A percentile compares a stretch with the other conserved stretches of the same genome.
phyloP scores from a whole-genome alignment of 176 grass and related monocot genomes.

The Carex parvula region DNA sequence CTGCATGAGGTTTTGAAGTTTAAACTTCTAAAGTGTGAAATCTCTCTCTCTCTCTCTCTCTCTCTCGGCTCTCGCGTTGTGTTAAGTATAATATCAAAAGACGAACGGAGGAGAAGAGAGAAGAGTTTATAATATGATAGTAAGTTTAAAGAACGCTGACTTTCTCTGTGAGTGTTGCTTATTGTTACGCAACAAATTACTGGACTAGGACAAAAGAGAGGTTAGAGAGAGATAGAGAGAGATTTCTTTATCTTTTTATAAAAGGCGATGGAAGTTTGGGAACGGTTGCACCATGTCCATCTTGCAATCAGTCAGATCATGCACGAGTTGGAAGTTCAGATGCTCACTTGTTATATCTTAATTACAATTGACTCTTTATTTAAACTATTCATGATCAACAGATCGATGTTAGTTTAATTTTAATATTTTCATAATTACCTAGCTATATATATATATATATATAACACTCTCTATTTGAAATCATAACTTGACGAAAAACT shows the following conservation, averaged over 20 bases:
- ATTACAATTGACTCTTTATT: too few species aligned
- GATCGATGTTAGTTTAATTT: too few species aligned
- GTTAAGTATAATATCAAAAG: not conserved
- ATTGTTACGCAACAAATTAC: constrained; percentile 30
- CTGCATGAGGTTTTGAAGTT: not conserved
- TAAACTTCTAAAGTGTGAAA: not conserved
- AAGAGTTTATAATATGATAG: not conserved
- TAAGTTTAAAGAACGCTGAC: not conserved
- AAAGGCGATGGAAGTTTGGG: not conserved
- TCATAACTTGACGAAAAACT: too few species aligned
- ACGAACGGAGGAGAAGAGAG: not conserved
- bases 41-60: not conserved
- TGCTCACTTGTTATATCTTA: not conserved
- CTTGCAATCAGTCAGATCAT: not conserved
- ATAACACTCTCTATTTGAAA: too few species aligned
- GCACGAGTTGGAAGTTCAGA: not conserved
- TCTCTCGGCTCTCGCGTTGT: not conserved
- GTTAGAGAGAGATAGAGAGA: not conserved
- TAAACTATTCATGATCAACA: too few species aligned
- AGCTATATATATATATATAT: too few species aligned
- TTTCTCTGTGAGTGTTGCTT: constrained; percentile 13
- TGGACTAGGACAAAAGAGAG: not conserved
- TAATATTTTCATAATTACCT: too few species aligned
- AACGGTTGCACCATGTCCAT: not conserved
- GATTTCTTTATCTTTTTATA: not conserved